A percentile compares a stretch with the other conserved stretches of the same genome.
Conservation (phyloP, 129 eudicot genomes). For the Arctium minus region DNA sequence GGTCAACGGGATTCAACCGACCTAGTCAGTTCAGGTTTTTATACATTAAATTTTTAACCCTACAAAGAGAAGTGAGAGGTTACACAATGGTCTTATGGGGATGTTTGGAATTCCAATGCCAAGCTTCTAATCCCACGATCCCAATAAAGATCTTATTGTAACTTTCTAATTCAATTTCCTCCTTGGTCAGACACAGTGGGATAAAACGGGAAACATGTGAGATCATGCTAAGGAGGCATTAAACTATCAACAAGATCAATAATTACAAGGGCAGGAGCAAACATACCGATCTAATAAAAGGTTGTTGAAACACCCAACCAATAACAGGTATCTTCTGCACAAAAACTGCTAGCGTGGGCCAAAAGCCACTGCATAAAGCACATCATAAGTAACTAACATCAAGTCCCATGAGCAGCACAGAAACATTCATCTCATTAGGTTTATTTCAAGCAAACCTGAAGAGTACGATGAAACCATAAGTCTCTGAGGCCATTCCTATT, state of each 20-base stretch:
- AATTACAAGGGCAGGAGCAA: conserved; percentile 7
- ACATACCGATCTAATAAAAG: conserved; percentile 76
- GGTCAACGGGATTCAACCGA: neutral
- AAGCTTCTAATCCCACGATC: neutral
- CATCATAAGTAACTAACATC: conserved; percentile 16
- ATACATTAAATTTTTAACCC: neutral
- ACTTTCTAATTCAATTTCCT: neutral
- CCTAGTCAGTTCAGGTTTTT: neutral
- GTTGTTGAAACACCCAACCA: conserved; percentile 87
- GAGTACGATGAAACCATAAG: conserved; percentile 75
- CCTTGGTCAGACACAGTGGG: neutral
- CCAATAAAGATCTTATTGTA: neutral
- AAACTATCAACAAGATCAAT: neutral
- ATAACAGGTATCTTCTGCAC: conserved; percentile 83
- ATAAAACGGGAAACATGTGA: neutral
- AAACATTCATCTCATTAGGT: neutral
- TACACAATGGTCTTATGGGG: neutral
- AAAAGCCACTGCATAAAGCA: conserved; percentile 64
- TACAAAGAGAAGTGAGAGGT: neutral
- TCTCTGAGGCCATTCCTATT: conserved; percentile 72
- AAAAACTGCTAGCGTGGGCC: conserved; percentile 83
- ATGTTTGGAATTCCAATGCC: neutral
- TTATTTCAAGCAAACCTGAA: conserved; percentile 53
- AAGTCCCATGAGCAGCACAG: neutral
- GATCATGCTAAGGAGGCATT: neutral